These are phyloP conservation scores for Pyricularia sp. DNA, from an alignment of 2,329 filamentous ascomycete species.

Conservation along the genomic window DNA sequence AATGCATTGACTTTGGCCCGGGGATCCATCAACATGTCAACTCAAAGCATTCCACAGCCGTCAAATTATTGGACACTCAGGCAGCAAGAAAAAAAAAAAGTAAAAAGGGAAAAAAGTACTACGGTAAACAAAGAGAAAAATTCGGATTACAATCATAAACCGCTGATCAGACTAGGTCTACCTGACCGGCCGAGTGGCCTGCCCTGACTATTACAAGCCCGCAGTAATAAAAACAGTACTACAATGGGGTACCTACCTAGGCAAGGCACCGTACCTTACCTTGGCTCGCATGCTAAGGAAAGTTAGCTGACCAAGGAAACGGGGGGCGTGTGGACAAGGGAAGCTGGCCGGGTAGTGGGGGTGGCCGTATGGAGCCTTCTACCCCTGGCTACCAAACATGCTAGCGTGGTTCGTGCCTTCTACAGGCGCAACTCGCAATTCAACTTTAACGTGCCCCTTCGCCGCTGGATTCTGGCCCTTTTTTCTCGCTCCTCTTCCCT, in stretches of 20 bases:
- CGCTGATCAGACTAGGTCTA: neutral
- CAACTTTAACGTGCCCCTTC: slow-evolving; percentile 3
- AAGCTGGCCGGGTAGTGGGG: neutral
- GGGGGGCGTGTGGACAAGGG: neutral
- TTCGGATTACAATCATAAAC: neutral
- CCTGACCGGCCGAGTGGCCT: neutral
- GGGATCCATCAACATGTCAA: neutral
- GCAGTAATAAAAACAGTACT: neutral
- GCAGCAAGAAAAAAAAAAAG: neutral
- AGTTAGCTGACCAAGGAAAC: neutral
- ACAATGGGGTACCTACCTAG: neutral
- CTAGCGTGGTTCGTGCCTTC: slow-evolving; percentile 1
- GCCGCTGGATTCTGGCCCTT: neutral
- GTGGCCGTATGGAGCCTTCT: slow-evolving; percentile 2
- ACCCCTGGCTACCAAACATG: slow-evolving; percentile 2
- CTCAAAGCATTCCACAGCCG: neutral
- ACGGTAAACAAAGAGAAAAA: neutral
- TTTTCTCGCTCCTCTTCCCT: neutral
- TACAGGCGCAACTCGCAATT: neutral
- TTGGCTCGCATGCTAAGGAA: neutral
- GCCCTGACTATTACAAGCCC: neutral
- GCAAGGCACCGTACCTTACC: neutral
- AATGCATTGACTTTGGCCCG: neutral
- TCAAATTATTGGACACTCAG: neutral
- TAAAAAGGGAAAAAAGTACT: neutral